Base-by-base conservation (phyloP, 1,284 basidiomycete species). In the Ustilago cynodontis region DNA sequence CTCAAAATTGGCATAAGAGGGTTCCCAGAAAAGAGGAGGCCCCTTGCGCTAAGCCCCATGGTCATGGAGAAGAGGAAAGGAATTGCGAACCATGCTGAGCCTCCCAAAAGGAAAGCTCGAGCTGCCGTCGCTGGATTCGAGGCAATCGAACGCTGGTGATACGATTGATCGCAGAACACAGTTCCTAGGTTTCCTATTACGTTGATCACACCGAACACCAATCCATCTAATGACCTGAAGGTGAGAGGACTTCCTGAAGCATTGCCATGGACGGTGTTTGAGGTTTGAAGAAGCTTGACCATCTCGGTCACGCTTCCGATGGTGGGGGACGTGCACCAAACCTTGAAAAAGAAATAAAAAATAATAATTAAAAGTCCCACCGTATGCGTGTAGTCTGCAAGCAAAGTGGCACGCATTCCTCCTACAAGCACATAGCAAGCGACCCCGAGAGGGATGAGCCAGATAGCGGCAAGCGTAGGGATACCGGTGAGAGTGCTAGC, bases 201-300 rank as follows among this genome's bases (percentile, higher is more conserved):
- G 86, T 94, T 95, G 86, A 95, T 92, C 11, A 95, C 90, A 26
- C 93, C 93, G 77, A 97, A 97, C 66, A 94, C 92, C 28, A 97
- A 87, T 0, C 93, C 94, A 61, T 91, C 90, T 85, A 90, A 90
- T 6, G 91, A 93, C 31, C 93, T 90, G 88, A 97, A 92, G 4
- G 94, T 92, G 24, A 92, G 86, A 84, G 92, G 92, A 4, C 88
- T 89, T 2, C 91, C 91, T 16, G 88, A 86, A 0, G 90, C 90
- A 83, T 92, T 92, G 37, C 89, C 90, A 0, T 86, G 57, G 33
- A 92, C 89, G 0, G 33, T 47, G 90, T 90, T 49, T 84, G 86
- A 29, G 1, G 28, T 85, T 5, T 88, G 85, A 10, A 93, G 88
- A 9, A 93, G 88, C 3, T 89, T 61, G 31, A 67, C 68, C 82